Base-by-base conservation (phyloP, 1,139 yeast species). In the Taiozyma sp. region DNA sequence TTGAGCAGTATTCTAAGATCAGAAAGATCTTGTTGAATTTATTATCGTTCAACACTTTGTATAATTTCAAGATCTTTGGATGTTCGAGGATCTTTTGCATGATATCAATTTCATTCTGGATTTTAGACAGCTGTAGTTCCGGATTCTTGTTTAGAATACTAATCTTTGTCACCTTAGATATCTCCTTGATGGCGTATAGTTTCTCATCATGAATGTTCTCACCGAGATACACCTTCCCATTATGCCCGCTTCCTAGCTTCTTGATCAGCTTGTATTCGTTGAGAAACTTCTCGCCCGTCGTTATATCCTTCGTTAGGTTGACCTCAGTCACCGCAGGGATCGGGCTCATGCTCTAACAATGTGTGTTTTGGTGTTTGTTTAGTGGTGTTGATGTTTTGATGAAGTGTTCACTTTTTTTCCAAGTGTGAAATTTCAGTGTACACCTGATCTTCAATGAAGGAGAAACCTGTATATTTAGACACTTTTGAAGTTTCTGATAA, bases 141-240 rank as follows among this genome's bases (percentile, higher is more conserved):
- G 62, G 59, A 39, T 58, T 58, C 53, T 72, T 75, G 43, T 56
- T 58, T 19, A 57, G 48, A 29, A 59, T 58, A 34, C 60, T 54
- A 39, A 58, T 43, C 47, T 61, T 61, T 4, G 78, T 69, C 44
- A 74, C 72, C 50, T 87, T 67, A 57, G 79, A 80, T 24, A 83
- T 83, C 53, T 83, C 82, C 59, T 83, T 83, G 48, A 83, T 81
- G 6, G 88, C 88, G 30, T 81, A 87, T 40, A 73, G 65, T 54
- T 74, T 75, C 47, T 74, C 72, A 47, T 75, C 69, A 13, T 73
- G 71, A 50, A 79, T 65, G 59, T 81, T 84, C 52, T 71, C 72
- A 0, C 85, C 87, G 32, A 83, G 66, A 59, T 83, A 83, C n/a
- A 83, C 88, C 60, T 80, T 82, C 11, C 88, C 88, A 63, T 82